Evolutionary conservation across 2,329 filamentous ascomycete species (phyloP), one percentile per base, ranked within the genome.

Genomic region (Blastomyces percursus): DNA sequence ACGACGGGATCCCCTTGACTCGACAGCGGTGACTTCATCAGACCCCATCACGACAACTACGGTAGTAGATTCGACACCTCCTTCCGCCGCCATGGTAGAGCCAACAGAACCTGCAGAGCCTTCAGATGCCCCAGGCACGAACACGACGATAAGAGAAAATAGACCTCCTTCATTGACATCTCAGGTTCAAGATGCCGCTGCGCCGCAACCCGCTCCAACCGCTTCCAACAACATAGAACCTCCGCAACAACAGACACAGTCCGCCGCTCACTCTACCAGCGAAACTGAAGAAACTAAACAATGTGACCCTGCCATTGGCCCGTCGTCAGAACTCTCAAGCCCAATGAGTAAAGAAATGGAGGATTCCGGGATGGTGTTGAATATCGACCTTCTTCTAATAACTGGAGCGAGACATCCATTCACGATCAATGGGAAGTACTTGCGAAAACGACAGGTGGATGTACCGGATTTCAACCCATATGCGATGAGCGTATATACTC

Each of bases 401-500:
- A 91, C 82, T 0, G 92, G 92, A 52, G 88, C 89, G 46, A 83
- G 91, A 65, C 91, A 96, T 75, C 91, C 91, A 0, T 96, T 95
- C 77, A 91, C 87, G 72, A 88, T 97, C 67, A 90, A 96, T 74
- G 88, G 90, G 70, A 90, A 86, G 71, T 96, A 96, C 71, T 79
- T 97, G 61, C 81, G 82, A 61, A 91, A 92, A 75, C 85, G 91
- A 64, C 89, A 88, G 68, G 89, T 96, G 61, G 83, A 83, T 57
- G 84, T 94, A 1, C 87, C 90, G 24, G 86, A 87, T 40, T 81
- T 84, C 66, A 91, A 96, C 71, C 91, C 91, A 0, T 92, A 91
- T 72, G 89, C 87, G 72, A 91, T 97, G 76, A 96, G 90, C 68
- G 88, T 96, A 59, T 96, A 96, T 73, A 96, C 90, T 2, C 79